These are phyloP conservation scores for Lentinus tigrinus DNA, from an alignment of 768 basidiomycete genomes.

Conservation along the genomic window DNA sequence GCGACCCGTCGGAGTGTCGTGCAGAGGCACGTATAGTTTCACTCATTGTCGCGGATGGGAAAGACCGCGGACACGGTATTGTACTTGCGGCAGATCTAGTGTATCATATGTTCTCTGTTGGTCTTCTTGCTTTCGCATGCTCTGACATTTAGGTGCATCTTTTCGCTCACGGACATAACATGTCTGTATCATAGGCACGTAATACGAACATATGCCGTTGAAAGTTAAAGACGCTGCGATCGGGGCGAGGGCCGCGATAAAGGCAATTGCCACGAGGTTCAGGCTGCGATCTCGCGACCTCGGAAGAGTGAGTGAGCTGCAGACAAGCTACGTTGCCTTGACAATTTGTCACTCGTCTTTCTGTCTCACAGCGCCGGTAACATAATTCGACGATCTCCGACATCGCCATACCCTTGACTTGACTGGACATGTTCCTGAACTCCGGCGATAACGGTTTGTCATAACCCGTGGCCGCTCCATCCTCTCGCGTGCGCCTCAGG, in stretches of 20 bases:
- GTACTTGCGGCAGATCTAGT: neutral
- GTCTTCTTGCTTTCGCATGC: neutral
- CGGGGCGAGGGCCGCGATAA: neutral
- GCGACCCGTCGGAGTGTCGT: neutral
- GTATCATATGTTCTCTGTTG: neutral
- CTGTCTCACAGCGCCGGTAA: neutral
- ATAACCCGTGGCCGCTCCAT: neutral
- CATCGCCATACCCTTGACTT: slow-evolving; percentile 7
- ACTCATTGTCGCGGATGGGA: neutral
- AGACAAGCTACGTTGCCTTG: slow-evolving; percentile 10
- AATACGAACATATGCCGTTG: neutral
- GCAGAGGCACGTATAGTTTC: neutral
- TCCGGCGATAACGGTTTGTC: slow-evolving; percentile 11
- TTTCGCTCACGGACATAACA: neutral
- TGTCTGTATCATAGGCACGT: neutral
- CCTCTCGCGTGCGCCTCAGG: neutral
- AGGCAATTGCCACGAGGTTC: neutral
- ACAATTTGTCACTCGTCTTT: neutral
- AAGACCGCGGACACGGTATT: neutral
- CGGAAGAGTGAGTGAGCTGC: neutral
- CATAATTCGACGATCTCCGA: slow-evolving; percentile 14
- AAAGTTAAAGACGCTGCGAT: neutral
- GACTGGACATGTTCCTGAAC: slow-evolving; percentile 2
- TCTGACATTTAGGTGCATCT: neutral
- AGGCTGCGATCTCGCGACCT: neutral